Conservation (phyloP, 2,329 filamentous ascomycete species). For the Colletotrichum graminicola region DNA sequence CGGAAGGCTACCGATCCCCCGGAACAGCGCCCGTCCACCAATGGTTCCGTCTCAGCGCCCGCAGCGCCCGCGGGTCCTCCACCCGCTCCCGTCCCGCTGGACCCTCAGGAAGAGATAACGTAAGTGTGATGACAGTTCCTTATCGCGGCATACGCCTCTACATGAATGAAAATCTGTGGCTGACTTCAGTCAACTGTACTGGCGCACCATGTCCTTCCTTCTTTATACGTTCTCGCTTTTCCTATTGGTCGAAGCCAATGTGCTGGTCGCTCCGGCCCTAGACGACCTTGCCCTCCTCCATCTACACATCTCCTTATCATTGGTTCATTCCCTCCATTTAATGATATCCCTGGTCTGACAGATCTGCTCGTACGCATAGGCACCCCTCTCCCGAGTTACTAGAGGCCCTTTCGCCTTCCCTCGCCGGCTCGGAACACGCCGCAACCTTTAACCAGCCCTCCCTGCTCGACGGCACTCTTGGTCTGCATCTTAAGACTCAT, state of each 20-base stretch:
- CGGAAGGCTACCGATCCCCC: slow-evolving; percentile 45
- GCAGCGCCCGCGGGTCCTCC: slow-evolving; percentile 24
- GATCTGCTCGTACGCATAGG: slow-evolving; percentile 13
- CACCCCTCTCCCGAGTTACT: slow-evolving; percentile 41
- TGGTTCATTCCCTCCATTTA: neutral
- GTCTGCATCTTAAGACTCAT: slow-evolving; percentile 69
- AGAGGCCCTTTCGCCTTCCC: slow-evolving; percentile 40
- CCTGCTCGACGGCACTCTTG: slow-evolving; percentile 60
- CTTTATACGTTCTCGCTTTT: slow-evolving; percentile 8
- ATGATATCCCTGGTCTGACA: slow-evolving; percentile 10
- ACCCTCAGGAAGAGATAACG: slow-evolving; percentile 41
- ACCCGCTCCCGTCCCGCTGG: slow-evolving; percentile 34
- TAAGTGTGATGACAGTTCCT: slow-evolving; percentile 25
- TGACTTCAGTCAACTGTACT: neutral
- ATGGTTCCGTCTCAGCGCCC: slow-evolving; percentile 33
- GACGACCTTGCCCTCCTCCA: neutral
- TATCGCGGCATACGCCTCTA: neutral
- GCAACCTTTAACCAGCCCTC: slow-evolving; percentile 40
- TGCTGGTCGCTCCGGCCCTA: neutral
- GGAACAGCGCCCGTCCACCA: slow-evolving; percentile 41
- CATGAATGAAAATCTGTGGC: neutral
- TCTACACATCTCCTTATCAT: neutral
- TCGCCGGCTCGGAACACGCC: slow-evolving; percentile 40
- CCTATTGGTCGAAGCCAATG: slow-evolving; percentile 14
- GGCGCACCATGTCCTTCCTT: slow-evolving; percentile 19